Evolutionary conservation across 2,329 filamentous ascomycete genomes (phyloP).

Genomic region (Epicoccum sorghinum): DNA sequence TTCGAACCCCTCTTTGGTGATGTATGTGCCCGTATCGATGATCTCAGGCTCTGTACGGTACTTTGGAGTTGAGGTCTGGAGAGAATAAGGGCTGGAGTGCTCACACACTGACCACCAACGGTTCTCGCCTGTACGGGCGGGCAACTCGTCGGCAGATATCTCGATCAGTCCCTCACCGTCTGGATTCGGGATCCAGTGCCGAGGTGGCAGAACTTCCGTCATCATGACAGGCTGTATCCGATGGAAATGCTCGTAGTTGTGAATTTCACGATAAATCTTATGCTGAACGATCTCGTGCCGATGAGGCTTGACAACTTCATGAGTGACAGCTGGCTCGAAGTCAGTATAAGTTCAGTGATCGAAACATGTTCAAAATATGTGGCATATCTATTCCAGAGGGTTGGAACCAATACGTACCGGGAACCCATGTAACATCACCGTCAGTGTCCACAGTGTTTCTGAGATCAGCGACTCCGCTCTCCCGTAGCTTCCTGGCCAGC

Average conservation of each 20-base stretch:
- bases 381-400: neutral
- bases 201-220: conserved; percentile 59
- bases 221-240: conserved; percentile 61
- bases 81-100: conserved; percentile 22
- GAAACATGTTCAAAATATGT: neutral
- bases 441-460: conserved; percentile 49
- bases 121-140: conserved; percentile 37
- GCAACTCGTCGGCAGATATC: conserved; percentile 53
- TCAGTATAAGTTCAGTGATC: conserved; percentile 12
- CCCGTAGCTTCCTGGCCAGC: conserved; percentile 12
- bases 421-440: conserved; percentile 46
- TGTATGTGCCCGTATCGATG: conserved; percentile 49
- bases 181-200: conserved; percentile 56
- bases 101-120: conserved; percentile 39
- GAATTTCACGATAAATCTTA: conserved; percentile 59
- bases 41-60: conserved; percentile 43
- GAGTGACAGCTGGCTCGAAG: conserved; percentile 53
- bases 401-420: conserved; percentile 38
- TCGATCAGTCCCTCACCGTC: conserved; percentile 49
- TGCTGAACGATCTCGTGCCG: conserved; percentile 56
- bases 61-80: conserved; percentile 5
- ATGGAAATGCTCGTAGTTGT: conserved; percentile 60
- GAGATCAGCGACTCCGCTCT: conserved; percentile 46
- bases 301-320: conserved; percentile 55
- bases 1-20: conserved; percentile 49